Evolutionary conservation across 2,329 filamentous ascomycete species (phyloP), one percentile per base, ranked within the genome.

Genomic region (Alternaria infectoria): DNA sequence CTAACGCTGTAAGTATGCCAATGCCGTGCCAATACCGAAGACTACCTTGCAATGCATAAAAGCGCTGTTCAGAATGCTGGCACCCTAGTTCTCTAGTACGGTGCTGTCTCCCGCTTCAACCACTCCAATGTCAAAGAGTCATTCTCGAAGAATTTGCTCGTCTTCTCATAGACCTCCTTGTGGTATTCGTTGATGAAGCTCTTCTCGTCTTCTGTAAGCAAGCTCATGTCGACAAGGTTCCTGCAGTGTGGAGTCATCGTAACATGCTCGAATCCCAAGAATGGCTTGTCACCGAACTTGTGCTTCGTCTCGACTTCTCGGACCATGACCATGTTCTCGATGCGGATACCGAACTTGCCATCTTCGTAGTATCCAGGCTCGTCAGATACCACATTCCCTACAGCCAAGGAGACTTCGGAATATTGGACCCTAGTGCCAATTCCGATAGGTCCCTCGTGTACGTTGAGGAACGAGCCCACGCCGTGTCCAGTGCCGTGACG

Each of bases 331-430:
- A 99, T 89, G 79, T 99, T 99, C 81, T 99, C 96, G 74, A 97
- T 97, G 17, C 96, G 91, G 70, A 99, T 96, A 17, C 96, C 96
- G 75, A 97, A 99, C 43, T 89, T 89, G 51, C 93, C 95, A 73
- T 99, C 96, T 80, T 98, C 94, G 79, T 99, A 99, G 82, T 94
- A 99, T 28, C 96, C 96, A 2, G 96, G 96, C 80, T 99, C 93
- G 74, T 97, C 93, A 2, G 95, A 98, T 57, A 98, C 89, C 44
- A 99, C 95, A 73, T 99, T 97, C 47, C 96, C 96, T n/a, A 93
- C 86, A 0, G 93, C 88, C 28, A 99, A 86, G 0, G 96, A 87
- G 6, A 98, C 94, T 77, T 99, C 96, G 0, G 93, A 91, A 77
- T 95, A 97, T 73, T 96, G 92, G 43, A 96, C 89, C 47, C 96